Percentiles rank a stretch among this genome's conserved stretches.
Conservation (phyloP, 371 early-diverging fungal genomes). For the Syncephalastrum sp. region DNA sequence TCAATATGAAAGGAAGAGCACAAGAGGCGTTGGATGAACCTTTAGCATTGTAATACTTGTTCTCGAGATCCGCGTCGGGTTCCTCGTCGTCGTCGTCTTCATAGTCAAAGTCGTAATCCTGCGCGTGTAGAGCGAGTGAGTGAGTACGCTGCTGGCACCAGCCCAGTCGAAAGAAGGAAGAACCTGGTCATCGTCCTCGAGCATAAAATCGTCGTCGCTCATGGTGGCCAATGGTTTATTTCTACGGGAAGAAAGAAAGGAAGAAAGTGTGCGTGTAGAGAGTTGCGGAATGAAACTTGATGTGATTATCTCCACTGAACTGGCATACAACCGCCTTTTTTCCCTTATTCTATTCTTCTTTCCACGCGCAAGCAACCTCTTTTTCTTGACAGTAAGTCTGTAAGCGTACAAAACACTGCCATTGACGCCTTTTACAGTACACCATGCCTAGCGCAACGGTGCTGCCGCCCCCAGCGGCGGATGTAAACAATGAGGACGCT, state of each 20-base stretch:
- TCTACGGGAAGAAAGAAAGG: slow-evolving; percentile 5
- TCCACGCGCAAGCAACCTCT: slow-evolving; percentile 1
- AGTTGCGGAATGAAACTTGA: no score
- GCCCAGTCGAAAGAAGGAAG: not conserved
- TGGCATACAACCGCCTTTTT: not conserved
- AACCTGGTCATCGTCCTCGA: slow-evolving; percentile 70
- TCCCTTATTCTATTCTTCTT: not conserved
- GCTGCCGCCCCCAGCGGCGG: slow-evolving; percentile 15
- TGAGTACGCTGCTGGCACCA: not conserved
- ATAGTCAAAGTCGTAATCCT: slow-evolving; percentile 91
- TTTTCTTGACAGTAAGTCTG: not conserved
- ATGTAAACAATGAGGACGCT: slow-evolving; percentile 52
- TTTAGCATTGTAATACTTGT: slow-evolving; percentile 95
- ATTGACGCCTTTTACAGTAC: no score
- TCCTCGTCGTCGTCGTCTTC: slow-evolving; percentile 87
- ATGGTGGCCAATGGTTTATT: slow-evolving; percentile 26
- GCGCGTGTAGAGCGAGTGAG: not conserved
- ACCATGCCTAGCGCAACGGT: slow-evolving; percentile 32
- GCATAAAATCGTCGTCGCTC: slow-evolving; percentile 73
- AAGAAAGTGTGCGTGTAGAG: not conserved
- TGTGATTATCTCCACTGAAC: no score
- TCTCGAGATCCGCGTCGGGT: slow-evolving; percentile 87
- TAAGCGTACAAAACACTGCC: no score
- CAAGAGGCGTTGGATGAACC: slow-evolving; percentile 33
- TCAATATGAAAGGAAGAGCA: not conserved